These are phyloP conservation scores for Sisymbrium irio DNA, from an alignment of 345 rosid species.

Conservation along the genomic window DNA sequence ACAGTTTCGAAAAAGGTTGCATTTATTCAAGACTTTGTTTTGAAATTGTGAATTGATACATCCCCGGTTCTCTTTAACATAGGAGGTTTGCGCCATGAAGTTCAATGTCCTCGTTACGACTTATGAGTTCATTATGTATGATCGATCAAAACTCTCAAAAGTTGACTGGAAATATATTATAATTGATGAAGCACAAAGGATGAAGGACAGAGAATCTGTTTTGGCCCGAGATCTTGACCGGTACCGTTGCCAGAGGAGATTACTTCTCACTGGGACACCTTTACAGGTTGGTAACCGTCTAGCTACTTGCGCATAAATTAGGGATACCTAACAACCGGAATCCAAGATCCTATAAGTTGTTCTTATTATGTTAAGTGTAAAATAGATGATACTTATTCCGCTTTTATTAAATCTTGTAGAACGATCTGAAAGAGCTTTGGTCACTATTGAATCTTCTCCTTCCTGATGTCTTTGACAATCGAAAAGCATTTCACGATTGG, in stretches of 20 bases:
- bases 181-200: slow-evolving; percentile 99
- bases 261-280: slow-evolving; percentile 99
- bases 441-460: slow-evolving; percentile 96
- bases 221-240: slow-evolving; percentile 99
- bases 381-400: slow-evolving; percentile 3
- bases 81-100: slow-evolving; percentile 98
- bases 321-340: slow-evolving; percentile 12
- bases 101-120: slow-evolving; percentile 98
- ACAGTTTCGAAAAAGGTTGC: slow-evolving; percentile 27
- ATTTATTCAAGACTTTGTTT: slow-evolving; percentile 8
- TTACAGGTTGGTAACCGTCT: slow-evolving; percentile 70
- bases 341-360: slow-evolving; percentile 8
- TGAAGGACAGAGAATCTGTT: slow-evolving; percentile 99
- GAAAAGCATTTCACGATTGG: slow-evolving; percentile 99
- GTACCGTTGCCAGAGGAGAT: slow-evolving; percentile 97
- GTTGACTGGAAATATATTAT: slow-evolving; percentile 97
- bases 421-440: slow-evolving; percentile 99
- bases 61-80: slow-evolving; percentile 29
- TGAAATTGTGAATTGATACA: slow-evolving; percentile 21
- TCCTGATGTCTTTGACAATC: slow-evolving; percentile 99
- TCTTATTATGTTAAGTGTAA: background rate
- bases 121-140: slow-evolving; percentile 98
- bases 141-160: slow-evolving; percentile 95
- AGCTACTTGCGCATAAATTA: slow-evolving; percentile 6
- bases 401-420: slow-evolving; percentile 48